A percentile compares a stretch with the other conserved stretches of the same genome.
Conservation (phyloP, 2,329 filamentous ascomycete species). For the Aspergillus persii region DNA sequence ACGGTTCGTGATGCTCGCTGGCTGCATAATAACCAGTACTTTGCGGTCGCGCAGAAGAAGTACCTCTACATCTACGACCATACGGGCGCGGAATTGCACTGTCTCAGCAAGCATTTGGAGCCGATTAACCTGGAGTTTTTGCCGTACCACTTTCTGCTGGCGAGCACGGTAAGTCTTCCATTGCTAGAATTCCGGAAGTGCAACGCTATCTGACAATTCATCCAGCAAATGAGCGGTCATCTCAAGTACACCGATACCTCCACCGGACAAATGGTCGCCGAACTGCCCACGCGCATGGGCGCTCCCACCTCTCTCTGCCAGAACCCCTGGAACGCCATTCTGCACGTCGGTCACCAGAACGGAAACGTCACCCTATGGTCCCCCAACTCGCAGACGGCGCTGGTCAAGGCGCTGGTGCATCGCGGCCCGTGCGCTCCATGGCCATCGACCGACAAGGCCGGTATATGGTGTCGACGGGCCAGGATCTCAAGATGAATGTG, state of each 20-base stretch:
- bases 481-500: constrained; percentile 87
- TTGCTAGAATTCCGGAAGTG: not conserved
- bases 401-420: constrained; percentile 90
- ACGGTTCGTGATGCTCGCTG: constrained; percentile 86
- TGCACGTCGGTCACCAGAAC: constrained; percentile 92
- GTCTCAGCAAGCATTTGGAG: constrained; percentile 84
- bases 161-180: constrained; percentile 66
- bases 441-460: constrained; percentile 85
- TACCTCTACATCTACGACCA: constrained; percentile 95
- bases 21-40: constrained; percentile 90
- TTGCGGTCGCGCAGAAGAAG: constrained; percentile 94
- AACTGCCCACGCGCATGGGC: constrained; percentile 81
- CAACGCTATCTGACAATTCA: not conserved
- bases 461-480: constrained; percentile 93
- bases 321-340: constrained; percentile 87
- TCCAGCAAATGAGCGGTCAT: constrained; percentile 71
- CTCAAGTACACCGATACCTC: constrained; percentile 95
- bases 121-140: constrained; percentile 93
- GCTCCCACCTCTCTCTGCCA: constrained; percentile 79
- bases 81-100: constrained; percentile 87
- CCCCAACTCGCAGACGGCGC: constrained; percentile 78
- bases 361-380: constrained; percentile 95
- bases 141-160: constrained; percentile 91
- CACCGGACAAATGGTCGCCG: constrained; percentile 82
- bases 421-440: constrained; percentile 78